Conservation (phyloP, 2,329 filamentous ascomycete species). For the Proliferodiscus dingleyae region DNA sequence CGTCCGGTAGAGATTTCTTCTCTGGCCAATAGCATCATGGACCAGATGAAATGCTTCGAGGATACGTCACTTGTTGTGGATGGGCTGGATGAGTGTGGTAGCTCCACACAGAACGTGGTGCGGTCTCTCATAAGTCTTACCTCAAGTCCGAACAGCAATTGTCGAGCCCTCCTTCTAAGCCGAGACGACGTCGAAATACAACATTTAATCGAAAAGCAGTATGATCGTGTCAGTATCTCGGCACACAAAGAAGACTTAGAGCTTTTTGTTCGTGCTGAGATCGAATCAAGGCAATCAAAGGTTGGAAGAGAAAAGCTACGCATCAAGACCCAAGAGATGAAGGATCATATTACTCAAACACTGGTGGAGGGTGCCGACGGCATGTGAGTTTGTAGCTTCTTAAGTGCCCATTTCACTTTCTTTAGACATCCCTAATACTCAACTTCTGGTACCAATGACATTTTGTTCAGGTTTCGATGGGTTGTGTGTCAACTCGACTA, state of each 20-base stretch:
- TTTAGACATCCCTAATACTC: too few relatives aligned
- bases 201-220: background rate
- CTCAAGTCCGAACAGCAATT: background rate
- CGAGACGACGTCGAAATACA: background rate
- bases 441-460: background rate
- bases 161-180: background rate
- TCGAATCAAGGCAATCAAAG: slow-evolving; percentile 2
- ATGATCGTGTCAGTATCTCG: slow-evolving; percentile 2
- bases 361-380: slow-evolving; percentile 4
- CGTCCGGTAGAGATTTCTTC: background rate
- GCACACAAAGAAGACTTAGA: slow-evolving; percentile 6
- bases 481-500: slow-evolving; percentile 11
- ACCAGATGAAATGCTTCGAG: slow-evolving; percentile 1
- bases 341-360: slow-evolving; percentile 2
- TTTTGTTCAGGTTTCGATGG: slow-evolving; percentile 1
- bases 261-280: slow-evolving; percentile 11
- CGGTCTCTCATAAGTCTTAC: background rate
- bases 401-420: background rate
- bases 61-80: slow-evolving; percentile 5
- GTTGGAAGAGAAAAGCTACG: background rate
- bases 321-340: slow-evolving; percentile 1
- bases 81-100: slow-evolving; percentile 5
- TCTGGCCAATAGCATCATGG: background rate
- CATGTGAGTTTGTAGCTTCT: background rate
- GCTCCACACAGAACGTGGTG: background rate